Evolutionary conservation across 2,329 filamentous ascomycete species (phyloP).

Genomic region (Claviceps digitariae): DNA sequence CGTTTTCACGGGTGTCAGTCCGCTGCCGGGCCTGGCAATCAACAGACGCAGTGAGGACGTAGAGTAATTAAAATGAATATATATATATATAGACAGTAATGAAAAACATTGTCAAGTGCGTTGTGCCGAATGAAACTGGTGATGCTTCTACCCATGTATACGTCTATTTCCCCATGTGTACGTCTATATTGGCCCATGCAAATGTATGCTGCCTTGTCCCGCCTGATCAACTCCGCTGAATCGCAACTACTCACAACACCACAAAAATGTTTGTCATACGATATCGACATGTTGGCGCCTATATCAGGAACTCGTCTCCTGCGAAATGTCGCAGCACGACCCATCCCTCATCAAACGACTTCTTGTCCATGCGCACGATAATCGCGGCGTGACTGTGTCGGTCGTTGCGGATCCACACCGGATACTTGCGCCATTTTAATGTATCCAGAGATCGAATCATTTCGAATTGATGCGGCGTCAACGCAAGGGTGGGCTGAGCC

Average conservation of each 20-base stretch:
- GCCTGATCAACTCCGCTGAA: too few relatives aligned
- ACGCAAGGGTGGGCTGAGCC: constrained; percentile 56
- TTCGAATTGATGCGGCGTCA: constrained; percentile 67
- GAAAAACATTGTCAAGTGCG: too few relatives aligned
- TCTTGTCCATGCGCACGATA: constrained; percentile 59
- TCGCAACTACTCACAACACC: too few relatives aligned
- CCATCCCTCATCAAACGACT: constrained; percentile 60
- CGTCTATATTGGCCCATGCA: neutral
- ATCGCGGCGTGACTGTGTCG: constrained; percentile 84
- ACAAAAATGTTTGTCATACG: too few relatives aligned
- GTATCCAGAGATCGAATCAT: constrained; percentile 68
- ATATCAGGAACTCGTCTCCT: constrained; percentile 50
- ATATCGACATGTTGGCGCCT: neutral
- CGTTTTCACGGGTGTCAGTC: too few relatives aligned
- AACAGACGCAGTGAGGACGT: too few relatives aligned
- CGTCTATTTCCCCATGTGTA: neutral
- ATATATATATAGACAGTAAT: neutral
- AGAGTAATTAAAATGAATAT: neutral
- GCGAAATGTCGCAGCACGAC: constrained; percentile 73
- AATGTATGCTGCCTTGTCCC: too few relatives aligned
- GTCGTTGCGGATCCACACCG: constrained; percentile 62
- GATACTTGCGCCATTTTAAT: constrained; percentile 51
- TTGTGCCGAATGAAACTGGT: neutral
- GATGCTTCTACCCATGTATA: neutral
- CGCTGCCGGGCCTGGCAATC: too few relatives aligned